Conservation (phyloP, 148 eudicot species). For the Dysphania ambrosioides region DNA sequence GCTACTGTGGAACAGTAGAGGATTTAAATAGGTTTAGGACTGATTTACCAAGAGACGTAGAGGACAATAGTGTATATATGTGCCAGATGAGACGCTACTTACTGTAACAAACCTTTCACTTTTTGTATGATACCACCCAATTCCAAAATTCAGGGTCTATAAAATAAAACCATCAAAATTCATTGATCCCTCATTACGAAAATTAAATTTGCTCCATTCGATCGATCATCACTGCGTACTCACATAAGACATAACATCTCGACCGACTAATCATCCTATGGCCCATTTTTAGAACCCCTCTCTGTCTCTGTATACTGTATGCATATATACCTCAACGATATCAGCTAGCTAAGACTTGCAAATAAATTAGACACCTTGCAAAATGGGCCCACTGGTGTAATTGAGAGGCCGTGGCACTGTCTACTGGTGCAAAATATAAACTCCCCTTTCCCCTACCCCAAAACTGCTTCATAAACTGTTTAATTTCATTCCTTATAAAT, state of each 20-base stretch:
- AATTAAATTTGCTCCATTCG: background rate
- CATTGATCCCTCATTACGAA: too few species aligned
- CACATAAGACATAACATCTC: background rate
- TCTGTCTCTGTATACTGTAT: too few species aligned
- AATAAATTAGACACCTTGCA: constrained; percentile 22
- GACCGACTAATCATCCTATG: constrained; percentile 16
- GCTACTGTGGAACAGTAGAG: too few species aligned
- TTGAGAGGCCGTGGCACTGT: constrained; percentile 19
- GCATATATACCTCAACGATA: constrained; percentile 11
- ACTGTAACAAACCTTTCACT: too few species aligned
- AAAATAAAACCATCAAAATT: too few species aligned
- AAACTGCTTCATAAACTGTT: background rate
- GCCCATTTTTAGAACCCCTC: constrained; percentile 14
- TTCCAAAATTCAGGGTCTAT: too few species aligned
- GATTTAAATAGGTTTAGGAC: too few species aligned
- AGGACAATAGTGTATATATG: too few species aligned
- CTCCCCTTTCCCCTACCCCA: background rate
- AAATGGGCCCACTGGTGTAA: constrained; percentile 17
- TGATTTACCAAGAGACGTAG: too few species aligned
- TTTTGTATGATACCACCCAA: too few species aligned
- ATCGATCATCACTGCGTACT: background rate
- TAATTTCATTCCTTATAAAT: background rate
- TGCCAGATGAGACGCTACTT: too few species aligned
- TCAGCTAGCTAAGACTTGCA: constrained; percentile 23
- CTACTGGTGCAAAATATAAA: constrained; percentile 9